phyloP scores from a whole-genome alignment of 768 basidiomycete genomes.

The Tulasnella sp. region DNA sequence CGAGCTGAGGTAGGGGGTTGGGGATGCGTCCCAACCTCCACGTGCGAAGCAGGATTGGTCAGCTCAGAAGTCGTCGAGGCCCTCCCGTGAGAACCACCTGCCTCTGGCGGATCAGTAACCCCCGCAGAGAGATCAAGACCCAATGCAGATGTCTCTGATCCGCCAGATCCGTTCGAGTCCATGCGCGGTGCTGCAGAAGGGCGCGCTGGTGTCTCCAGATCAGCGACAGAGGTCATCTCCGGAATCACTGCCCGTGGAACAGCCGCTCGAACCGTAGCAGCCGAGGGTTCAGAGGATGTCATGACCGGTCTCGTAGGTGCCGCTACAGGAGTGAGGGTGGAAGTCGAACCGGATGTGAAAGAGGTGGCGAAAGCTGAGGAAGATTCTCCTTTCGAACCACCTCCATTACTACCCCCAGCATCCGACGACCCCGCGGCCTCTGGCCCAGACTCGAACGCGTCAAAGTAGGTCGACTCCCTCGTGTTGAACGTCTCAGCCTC shows the following conservation, averaged over 20 bases:
- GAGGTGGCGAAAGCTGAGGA: neutral
- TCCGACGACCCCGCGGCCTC: neutral
- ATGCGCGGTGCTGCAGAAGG: neutral
- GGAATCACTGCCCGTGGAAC: too few relatives aligned
- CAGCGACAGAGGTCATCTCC: too few relatives aligned
- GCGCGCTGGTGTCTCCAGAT: neutral
- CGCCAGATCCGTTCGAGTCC: constrained; percentile 1
- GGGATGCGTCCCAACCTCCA: neutral
- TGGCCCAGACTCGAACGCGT: neutral
- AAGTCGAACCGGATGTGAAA: neutral
- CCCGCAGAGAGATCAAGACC: neutral
- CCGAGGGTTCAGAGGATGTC: neutral
- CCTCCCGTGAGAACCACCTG: neutral
- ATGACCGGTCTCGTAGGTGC: neutral
- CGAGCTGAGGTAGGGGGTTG: neutral
- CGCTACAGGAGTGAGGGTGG: neutral
- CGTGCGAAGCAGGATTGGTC: too few relatives aligned
- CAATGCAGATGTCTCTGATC: neutral
- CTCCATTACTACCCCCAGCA: neutral
- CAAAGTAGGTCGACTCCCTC: constrained; percentile 5
- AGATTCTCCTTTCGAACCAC: neutral
- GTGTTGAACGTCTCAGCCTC: neutral
- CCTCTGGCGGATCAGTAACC: neutral
- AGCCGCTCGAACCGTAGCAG: neutral
- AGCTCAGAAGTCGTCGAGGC: too few relatives aligned